Base-by-base conservation (phyloP, 2,329 filamentous ascomycete genomes). In the Stagonosporopsis cucurbitacearum region DNA sequence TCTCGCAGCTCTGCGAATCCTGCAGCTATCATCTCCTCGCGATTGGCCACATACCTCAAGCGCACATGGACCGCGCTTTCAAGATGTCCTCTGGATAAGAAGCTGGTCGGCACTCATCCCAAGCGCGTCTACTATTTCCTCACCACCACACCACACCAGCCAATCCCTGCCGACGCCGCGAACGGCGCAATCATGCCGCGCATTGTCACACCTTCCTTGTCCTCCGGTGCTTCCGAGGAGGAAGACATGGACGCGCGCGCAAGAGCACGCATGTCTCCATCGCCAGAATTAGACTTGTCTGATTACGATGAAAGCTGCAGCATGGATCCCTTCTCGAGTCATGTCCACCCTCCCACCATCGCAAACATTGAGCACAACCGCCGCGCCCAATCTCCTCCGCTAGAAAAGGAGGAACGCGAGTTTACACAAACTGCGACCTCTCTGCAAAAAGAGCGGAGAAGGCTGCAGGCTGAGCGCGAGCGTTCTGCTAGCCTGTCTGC, bases 41-140 rank as follows among this genome's bases (percentile, higher is more conserved):
- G 95, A 68, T 82, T 99, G 47, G 89, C 92, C 36, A 86, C 90
- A 30, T 99, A 96, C 78, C 83, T 97, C 70, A 96, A 96, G 80
- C 91, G 95, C 64, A 79, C 90, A 50, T 90, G 85, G 93, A 90
- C 86, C 25, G 86, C 89, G 7, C 79, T 88, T 47, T 83, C 88
- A 46, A 91, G 90, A 49, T 98, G 95, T 77, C 94, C 95, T 3
- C 80, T 98, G 51, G 91, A 91, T 47, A 98, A 98, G 79, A 92
- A 96, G 77, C 86, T 97, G 50, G 92, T 97, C 74, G 88, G 90
- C 36, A 89, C 94, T 37, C 94, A 98, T 74, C 95, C 95, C 19
- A 90, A 94, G 72, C 91, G 95, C 76, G 93, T 96, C 42, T 98
- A 96, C 81, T 98, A 96, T 79, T 98, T 93, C 79, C 85, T 99